Conservation (phyloP, 2,329 filamentous ascomycete species). For the Ampelomyces quisqualis region DNA sequence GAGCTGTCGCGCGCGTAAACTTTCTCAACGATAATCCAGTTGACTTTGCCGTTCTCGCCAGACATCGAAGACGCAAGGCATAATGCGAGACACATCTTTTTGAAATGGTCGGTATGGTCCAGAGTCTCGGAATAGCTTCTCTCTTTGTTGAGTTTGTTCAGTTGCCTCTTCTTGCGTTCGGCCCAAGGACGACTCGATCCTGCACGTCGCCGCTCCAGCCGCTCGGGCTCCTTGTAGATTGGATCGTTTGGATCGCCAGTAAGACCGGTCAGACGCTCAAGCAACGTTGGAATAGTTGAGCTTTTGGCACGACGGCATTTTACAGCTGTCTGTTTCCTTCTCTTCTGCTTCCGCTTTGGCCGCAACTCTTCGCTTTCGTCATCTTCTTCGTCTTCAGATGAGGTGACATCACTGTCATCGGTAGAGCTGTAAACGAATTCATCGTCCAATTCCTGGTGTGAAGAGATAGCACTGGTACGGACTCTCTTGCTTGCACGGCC, state of each 20-base stretch:
- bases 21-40: conserved; percentile 48
- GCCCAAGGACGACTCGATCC: conserved; percentile 9
- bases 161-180: conserved; percentile 15
- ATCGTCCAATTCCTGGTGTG: neutral
- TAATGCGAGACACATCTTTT: conserved; percentile 36
- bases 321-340: neutral
- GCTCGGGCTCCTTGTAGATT: conserved; percentile 23
- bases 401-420: conserved; percentile 14
- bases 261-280: conserved; percentile 39
- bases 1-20: conserved; percentile 41
- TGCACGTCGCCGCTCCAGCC: conserved; percentile 8
- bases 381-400: conserved; percentile 16
- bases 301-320: conserved; percentile 12
- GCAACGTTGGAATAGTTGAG: conserved; percentile 24
- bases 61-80: conserved; percentile 38
- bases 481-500: conserved; percentile 16
- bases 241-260: conserved; percentile 37
- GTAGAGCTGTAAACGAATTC: conserved; percentile 4
- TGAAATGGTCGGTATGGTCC: conserved; percentile 29
- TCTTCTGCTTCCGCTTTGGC: conserved; percentile 7
- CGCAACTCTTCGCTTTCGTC: conserved; percentile 10
- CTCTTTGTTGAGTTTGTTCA: conserved; percentile 15
- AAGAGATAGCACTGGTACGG: conserved; percentile 1
- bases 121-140: conserved; percentile 16
- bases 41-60: conserved; percentile 38